Percentiles rank a stretch among this genome's conserved stretches.
Conservation (phyloP, 371 early-diverging fungal genomes). For the Lichtheimia hyalospora region DNA sequence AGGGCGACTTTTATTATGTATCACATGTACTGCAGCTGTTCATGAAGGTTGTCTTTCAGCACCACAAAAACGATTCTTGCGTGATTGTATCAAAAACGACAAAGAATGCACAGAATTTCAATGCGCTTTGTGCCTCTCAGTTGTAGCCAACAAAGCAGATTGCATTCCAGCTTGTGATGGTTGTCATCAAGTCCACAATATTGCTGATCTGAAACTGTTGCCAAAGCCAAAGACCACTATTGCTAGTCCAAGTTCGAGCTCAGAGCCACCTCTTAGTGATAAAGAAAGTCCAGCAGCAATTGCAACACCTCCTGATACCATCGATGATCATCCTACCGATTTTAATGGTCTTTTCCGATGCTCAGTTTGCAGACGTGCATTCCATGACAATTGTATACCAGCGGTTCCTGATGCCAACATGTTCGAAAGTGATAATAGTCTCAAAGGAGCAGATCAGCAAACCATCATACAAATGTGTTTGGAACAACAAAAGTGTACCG, state of each 20-base stretch:
- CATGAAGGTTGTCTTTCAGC: conserved; percentile 38
- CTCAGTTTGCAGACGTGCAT: conserved; percentile 33
- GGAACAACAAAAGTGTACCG: conserved; percentile 36
- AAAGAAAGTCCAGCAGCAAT: neutral
- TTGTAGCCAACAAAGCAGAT: neutral
- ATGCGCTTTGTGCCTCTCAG: conserved; percentile 11
- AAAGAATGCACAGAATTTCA: conserved; percentile 3
- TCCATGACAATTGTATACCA: conserved; percentile 35
- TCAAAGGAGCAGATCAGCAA: neutral
- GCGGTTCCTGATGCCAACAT: too few relatives aligned
- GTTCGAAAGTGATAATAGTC: too few relatives aligned
- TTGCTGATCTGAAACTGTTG: neutral
- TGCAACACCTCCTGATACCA: neutral
- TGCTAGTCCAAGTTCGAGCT: neutral
- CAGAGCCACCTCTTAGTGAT: too few relatives aligned
- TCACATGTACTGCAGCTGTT: conserved; percentile 37
- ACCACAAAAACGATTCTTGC: neutral
- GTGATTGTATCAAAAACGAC: neutral
- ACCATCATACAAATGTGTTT: neutral
- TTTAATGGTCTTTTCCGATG: conserved; percentile 35
- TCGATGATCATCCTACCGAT: neutral
- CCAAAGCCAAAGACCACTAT: neutral
- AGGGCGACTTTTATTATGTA: conserved; percentile 42
- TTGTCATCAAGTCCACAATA: conserved; percentile 8
- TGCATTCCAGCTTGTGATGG: conserved; percentile 8